Base-by-base conservation (phyloP, 2,329 filamentous ascomycete species). In the Aureobasidium mangrovei region DNA sequence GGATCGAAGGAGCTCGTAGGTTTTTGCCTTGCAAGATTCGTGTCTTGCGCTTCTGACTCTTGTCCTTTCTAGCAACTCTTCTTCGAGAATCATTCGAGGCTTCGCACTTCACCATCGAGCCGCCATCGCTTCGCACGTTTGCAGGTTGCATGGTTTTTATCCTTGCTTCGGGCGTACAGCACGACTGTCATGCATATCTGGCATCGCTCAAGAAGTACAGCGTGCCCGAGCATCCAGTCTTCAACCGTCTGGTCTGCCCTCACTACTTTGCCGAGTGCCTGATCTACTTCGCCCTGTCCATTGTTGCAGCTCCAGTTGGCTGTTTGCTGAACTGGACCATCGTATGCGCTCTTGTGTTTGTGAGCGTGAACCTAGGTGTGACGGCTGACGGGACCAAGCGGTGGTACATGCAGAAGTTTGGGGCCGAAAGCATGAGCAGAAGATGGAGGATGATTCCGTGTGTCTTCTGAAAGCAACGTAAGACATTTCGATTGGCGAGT, bases 201-300 rank as follows among this genome's bases (percentile, higher is more conserved):
- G 69, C 70, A 43, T 68, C 65, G 8, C 63, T 77, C 26, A 68
- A 66, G 44, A 91, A 90, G 65, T 97, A 98, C 70, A 86, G 86
- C 8, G 76, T 97, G 27, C 91, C 91, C 0, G 73, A 78, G 2
- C 78, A 85, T 57, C 83, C 84, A 2, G 71, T 86, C 55, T 98
- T 97, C 69, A 74, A 75, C 42, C 74, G 77, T 55, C 69, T 94
- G 26, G 71, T 96, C 38, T 94, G 87, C 62, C 90, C 93, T 18
- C 93, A 98, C 70, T 98, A 97, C 69, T 86, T 86, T 3, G 88
- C 85, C 64, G 93, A 97, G 72, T 91, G 88, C 65, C 67, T 86
- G 39, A 81, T 96, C 56, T 97, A 98, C 67, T 65, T 90, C 24
- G 79, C 85, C n/a, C 71, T 98, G 60, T 80, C 88, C 2, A 70